phyloP scores from a whole-genome alignment of 306 rosid species.

The Begonia peltatifolia region DNA sequence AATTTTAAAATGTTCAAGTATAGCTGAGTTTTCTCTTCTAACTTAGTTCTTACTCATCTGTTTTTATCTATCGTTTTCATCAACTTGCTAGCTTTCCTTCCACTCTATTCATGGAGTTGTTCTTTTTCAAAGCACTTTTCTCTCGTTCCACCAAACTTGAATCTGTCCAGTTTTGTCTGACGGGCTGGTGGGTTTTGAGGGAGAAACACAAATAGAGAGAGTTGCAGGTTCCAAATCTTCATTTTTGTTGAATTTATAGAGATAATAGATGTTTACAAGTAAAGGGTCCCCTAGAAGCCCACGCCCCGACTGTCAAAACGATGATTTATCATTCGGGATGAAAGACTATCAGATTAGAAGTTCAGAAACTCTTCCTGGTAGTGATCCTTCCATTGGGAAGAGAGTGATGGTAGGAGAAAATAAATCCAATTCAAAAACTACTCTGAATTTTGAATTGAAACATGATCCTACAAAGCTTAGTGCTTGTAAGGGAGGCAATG shows the following conservation, averaged over 20 bases:
- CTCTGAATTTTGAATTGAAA: conserved; percentile 34
- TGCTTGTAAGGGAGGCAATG: conserved; percentile 37
- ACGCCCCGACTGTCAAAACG: conserved; percentile 25
- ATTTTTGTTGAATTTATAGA: background rate
- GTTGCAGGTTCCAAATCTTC: conserved; percentile 9
- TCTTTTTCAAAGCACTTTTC: background rate
- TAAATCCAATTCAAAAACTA: conserved; percentile 38
- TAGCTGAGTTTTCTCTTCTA: conserved; percentile 28
- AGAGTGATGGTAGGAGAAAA: conserved; percentile 34
- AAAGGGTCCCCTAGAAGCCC: conserved; percentile 32
- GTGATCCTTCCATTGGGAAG: conserved; percentile 37
- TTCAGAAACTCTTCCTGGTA: conserved; percentile 14
- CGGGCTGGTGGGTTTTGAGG: conserved; percentile 27
- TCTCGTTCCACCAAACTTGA: conserved; percentile 22
- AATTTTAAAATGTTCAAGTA: conserved; percentile 22
- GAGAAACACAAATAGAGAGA: conserved; percentile 9
- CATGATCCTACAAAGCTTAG: conserved; percentile 41
- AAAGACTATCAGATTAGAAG: conserved; percentile 39
- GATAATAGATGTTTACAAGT: conserved; percentile 11
- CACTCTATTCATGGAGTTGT: conserved; percentile 27
- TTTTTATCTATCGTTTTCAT: conserved; percentile 22
- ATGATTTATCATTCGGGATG: conserved; percentile 18
- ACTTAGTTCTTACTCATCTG: conserved; percentile 56
- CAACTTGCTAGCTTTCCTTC: conserved; percentile 62
- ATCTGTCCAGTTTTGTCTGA: conserved; percentile 9